Conservation (phyloP, 1,284 basidiomycete species). For the Ceratobasidium sp. region DNA sequence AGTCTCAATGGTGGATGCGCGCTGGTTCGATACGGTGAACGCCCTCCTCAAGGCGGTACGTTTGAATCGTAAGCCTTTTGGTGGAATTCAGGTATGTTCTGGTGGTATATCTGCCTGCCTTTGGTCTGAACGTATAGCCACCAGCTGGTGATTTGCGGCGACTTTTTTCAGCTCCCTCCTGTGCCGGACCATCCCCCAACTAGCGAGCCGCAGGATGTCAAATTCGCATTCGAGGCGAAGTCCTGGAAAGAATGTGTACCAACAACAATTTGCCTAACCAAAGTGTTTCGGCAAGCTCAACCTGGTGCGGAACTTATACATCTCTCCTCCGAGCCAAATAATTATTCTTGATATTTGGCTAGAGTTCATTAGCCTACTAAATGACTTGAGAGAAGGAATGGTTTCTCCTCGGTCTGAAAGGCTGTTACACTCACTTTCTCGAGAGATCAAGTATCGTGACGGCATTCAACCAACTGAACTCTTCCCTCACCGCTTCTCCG, state of each 20-base stretch:
- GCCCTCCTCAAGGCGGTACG: conserved; percentile 74
- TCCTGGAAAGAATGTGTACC: conserved; percentile 77
- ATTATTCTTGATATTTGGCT: conserved; percentile 52
- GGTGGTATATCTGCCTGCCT: conserved; percentile 18
- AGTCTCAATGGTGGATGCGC: conserved; percentile 99
- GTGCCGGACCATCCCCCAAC: conserved; percentile 68
- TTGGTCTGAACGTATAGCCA: conserved; percentile 51
- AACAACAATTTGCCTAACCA: conserved; percentile 69
- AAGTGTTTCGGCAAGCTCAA: conserved; percentile 70
- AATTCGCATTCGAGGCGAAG: conserved; percentile 87
- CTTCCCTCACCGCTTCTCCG: conserved; percentile 40
- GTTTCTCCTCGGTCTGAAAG: conserved; percentile 7
- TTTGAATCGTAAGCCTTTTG: conserved; percentile 80
- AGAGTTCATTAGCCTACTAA: conserved; percentile 60
- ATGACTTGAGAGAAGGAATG: conserved; percentile 44
- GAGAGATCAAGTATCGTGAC: conserved; percentile 31
- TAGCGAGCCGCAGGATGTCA: conserved; percentile 48
- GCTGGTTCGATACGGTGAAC: conserved; percentile 89
- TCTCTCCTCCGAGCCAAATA: not conserved
- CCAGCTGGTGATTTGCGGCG: conserved; percentile 86
- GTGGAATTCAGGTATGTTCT: conserved; percentile 85
- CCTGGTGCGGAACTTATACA: conserved; percentile 13
- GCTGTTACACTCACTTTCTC: conserved; percentile 27
- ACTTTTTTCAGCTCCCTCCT: conserved; percentile 95
- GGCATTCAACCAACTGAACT: conserved; percentile 46